Conservation (phyloP, 2,329 filamentous ascomycete species). For the Aspergillus niger region DNA sequence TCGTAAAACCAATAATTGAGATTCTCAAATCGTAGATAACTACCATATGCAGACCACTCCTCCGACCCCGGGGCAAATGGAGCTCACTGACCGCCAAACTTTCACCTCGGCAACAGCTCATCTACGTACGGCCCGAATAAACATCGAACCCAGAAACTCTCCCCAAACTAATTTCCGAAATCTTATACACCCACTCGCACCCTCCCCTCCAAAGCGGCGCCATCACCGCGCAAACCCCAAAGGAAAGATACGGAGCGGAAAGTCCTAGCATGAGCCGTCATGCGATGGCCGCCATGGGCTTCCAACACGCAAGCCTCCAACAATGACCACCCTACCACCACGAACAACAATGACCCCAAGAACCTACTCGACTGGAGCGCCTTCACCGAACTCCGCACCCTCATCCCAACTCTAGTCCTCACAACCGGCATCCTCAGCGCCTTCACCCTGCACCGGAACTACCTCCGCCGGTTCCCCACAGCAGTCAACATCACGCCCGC, state of each 20-base stretch:
- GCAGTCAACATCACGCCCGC: conserved; percentile 72
- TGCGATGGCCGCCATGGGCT: conserved; percentile 55
- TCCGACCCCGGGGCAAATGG: background rate
- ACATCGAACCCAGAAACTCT: background rate
- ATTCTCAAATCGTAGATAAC: background rate
- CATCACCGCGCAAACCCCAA: background rate
- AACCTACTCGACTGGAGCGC: conserved; percentile 44
- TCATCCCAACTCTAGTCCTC: conserved; percentile 41
- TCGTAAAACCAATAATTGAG: background rate
- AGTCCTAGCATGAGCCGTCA: conserved; percentile 38
- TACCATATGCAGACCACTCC: background rate
- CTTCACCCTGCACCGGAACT: conserved; percentile 48
- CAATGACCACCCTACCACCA: conserved; percentile 35
- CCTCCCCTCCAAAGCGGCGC: background rate
- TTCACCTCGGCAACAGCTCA: conserved; percentile 18
- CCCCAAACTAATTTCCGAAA: background rate
- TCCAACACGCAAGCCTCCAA: conserved; percentile 37
- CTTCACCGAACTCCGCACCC: conserved; percentile 40
- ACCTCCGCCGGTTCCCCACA: conserved; percentile 81
- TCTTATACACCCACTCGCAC: background rate
- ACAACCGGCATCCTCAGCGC: conserved; percentile 42
- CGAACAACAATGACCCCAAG: conserved; percentile 41
- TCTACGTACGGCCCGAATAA: background rate
- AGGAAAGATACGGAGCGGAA: background rate
- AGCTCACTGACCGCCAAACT: conserved; percentile 13